Percentiles rank a stretch among this genome's conserved stretches.
These are phyloP conservation scores for Hericium coralloides DNA, from an alignment of 768 basidiomycete genomes.

Conservation along the genomic window DNA sequence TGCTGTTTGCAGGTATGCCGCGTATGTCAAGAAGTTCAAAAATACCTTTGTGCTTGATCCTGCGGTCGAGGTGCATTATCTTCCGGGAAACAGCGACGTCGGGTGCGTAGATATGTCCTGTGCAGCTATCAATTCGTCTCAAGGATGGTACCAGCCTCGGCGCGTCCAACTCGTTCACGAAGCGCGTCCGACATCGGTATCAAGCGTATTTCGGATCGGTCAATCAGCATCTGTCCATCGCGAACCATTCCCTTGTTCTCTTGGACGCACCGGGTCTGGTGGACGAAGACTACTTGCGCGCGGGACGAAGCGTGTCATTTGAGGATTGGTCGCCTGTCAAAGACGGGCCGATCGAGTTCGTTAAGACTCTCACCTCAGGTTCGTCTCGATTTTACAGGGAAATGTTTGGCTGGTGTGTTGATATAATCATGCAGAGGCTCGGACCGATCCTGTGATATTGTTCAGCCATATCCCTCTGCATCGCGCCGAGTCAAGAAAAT, in stretches of 20 bases:
- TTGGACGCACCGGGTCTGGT: conserved; percentile 73
- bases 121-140: not conserved
- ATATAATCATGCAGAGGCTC: conserved; percentile 5
- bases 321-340: conserved; percentile 45
- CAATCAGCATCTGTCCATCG: conserved; percentile 52
- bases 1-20: conserved; percentile 49
- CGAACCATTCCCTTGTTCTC: conserved; percentile 61
- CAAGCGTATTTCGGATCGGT: conserved; percentile 57
- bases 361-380: conserved; percentile 36
- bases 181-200: conserved; percentile 49
- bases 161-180: not conserved
- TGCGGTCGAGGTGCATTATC: conserved; percentile 47
- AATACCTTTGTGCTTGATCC: conserved; percentile 50
- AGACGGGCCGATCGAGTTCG: conserved; percentile 52
- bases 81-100: conserved; percentile 88
- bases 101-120: conserved; percentile 37
- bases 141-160: not conserved
- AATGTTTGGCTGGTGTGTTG: not conserved
- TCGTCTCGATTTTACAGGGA: not conserved
- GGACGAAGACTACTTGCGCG: conserved; percentile 69
- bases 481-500: conserved; percentile 62
- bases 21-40: conserved; percentile 58
- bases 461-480: conserved; percentile 83
- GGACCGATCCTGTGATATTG: conserved; percentile 46
- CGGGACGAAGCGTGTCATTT: conserved; percentile 39